phyloP scores from a whole-genome alignment of 2,329 filamentous ascomycete species.

The Stylonectria norvegica region DNA sequence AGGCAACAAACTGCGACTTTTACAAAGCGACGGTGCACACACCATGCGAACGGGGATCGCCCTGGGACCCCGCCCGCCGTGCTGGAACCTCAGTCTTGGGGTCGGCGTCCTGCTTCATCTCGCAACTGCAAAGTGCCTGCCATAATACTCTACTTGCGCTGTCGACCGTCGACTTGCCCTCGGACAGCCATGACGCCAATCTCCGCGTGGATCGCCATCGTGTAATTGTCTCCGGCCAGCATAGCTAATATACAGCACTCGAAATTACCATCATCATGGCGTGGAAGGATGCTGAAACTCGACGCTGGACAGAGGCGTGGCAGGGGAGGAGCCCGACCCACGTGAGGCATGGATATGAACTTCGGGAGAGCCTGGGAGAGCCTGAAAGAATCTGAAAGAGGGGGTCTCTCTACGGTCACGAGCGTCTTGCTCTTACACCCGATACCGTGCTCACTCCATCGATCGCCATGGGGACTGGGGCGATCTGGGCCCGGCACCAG shows the following conservation, averaged over 20 bases:
- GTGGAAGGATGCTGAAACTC: slow-evolving; percentile 6
- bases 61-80: slow-evolving; percentile 21
- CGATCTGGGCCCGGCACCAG: neutral
- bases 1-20: neutral
- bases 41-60: slow-evolving; percentile 15
- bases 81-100: slow-evolving; percentile 21
- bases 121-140: neutral
- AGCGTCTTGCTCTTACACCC: neutral
- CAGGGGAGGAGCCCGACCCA: neutral
- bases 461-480: neutral
- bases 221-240: slow-evolving; percentile 17
- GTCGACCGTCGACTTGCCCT: too few relatives aligned
- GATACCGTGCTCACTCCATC: neutral
- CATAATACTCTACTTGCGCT: too few relatives aligned
- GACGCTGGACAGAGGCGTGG: neutral
- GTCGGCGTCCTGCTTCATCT: slow-evolving; percentile 20
- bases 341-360: neutral
- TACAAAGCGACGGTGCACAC: neutral
- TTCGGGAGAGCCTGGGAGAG: neutral
- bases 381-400: too few relatives aligned
- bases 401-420: too few relatives aligned
- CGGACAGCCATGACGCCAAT: too few relatives aligned
- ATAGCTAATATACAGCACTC: too few relatives aligned
- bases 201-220: slow-evolving; percentile 24
- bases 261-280: slow-evolving; percentile 25